Conservation (phyloP, 1,284 basidiomycete species). For the Exsudoporus floridanus region DNA sequence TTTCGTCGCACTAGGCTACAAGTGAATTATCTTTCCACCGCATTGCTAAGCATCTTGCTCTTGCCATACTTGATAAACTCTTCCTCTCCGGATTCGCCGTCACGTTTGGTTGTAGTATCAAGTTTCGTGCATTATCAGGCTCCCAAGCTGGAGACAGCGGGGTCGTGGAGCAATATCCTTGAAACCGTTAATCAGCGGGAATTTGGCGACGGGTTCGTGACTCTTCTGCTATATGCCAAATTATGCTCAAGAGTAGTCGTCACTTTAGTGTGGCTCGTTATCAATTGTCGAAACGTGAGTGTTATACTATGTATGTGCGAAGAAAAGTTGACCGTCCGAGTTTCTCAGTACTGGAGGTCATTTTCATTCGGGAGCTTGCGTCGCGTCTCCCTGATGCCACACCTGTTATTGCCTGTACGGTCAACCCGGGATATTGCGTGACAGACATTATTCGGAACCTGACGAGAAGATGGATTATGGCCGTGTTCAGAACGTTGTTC, state of each 20-base stretch:
- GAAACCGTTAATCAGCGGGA: constrained; percentile 15
- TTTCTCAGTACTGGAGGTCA: constrained; percentile 26
- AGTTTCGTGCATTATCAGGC: constrained; percentile 19
- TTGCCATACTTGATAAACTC: constrained; percentile 28
- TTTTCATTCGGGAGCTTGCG: constrained; percentile 33
- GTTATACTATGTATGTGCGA: background rate
- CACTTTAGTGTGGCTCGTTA: constrained; percentile 28
- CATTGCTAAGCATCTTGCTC: constrained; percentile 27
- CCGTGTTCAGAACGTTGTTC: background rate
- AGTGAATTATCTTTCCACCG: constrained; percentile 34
- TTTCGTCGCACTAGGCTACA: constrained; percentile 22
- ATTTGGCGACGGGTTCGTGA: constrained; percentile 16
- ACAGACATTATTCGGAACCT: constrained; percentile 23
- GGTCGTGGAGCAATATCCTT: constrained; percentile 13
- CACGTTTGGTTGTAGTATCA: constrained; percentile 28
- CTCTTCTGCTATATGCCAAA: background rate
- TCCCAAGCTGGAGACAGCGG: background rate
- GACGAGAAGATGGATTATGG: background rate
- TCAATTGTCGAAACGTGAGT: constrained; percentile 35
- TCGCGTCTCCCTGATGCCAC: constrained; percentile 24
- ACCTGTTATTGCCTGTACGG: constrained; percentile 27
- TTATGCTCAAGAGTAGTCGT: background rate
- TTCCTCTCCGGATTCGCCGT: constrained; percentile 17
- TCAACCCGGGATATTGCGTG: constrained; percentile 35
- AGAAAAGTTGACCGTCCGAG: background rate